Percentiles rank a stretch among this genome's conserved stretches.
Conservation (phyloP, 768 basidiomycete genomes). For the Leccinum truebloodii region DNA sequence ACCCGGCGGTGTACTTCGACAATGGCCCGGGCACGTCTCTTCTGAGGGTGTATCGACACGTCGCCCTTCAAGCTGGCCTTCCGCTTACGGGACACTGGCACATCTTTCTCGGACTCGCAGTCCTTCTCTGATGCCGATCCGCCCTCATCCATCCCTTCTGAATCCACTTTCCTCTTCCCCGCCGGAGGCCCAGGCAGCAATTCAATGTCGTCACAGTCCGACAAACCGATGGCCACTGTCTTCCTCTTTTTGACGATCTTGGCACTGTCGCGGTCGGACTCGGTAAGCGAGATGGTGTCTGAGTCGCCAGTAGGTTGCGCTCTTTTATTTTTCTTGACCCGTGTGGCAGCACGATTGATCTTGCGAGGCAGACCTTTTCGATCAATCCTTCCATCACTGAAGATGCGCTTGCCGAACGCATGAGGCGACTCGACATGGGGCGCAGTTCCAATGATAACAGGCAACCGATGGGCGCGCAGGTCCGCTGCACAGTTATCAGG, state of each 20-base stretch:
- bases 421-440: not conserved
- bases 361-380: not conserved
- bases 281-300: not conserved
- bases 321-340: not conserved
- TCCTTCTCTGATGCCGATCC: not conserved
- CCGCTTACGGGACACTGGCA: not conserved
- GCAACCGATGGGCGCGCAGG: not conserved
- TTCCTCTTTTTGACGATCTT: not conserved
- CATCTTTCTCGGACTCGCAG: not conserved
- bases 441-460: not conserved
- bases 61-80: not conserved
- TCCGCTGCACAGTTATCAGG: not conserved
- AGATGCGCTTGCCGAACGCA: not conserved
- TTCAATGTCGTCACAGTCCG: not conserved
- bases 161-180: not conserved
- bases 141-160: not conserved
- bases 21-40: not conserved
- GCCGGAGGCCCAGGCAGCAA: not conserved
- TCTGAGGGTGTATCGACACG: not conserved
- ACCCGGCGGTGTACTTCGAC: not conserved
- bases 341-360: not conserved
- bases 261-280: not conserved
- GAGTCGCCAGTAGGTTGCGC: not conserved
- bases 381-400: not conserved
- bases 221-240: not conserved